Base-by-base conservation (phyloP, 1,284 basidiomycete genomes). In the Naganishia sp. region DNA sequence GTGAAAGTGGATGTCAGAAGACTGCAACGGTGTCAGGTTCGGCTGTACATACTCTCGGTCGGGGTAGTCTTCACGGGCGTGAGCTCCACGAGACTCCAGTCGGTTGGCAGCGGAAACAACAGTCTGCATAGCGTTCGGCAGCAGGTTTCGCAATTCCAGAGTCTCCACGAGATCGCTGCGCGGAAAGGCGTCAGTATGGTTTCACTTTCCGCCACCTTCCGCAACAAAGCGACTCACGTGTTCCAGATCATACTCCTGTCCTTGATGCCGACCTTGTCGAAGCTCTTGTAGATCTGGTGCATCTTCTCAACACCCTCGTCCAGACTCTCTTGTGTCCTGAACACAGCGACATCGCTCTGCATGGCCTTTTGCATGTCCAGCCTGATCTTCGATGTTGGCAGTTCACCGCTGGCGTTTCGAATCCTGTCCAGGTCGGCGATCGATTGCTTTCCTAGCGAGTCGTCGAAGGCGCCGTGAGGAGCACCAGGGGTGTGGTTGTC, bases 171-270 rank as follows among this genome's bases (percentile, higher is more conserved):
- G 87, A 79, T 99, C 96, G 72, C 72, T 32, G 67, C 31, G 39
- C 51, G 32, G 66, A 75, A 42, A 17, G 32, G 15, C 7, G 51
- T 56, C 66, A 50, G 57, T n/a, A 53, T 6, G 54, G 78, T 39
- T 63, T 17, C 77, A 28, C 45, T 56, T 49, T 6, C 47, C 23
- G 0, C n/a, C 77, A 28, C 45, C 55, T 49, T 6, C 47, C 23
- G 0, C n/a, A 11, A 46, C 41, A 43, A 39, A 23, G 11, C 18
- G 17, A 82, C 87, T 69, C 69, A 94, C 91, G 91, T 90, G 83
- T 96, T 96, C 96, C 95, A 98, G 82, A 99, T 96, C 92, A 98
- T 91, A 79, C 90, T 92, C 76, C 95, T 86, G 82, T 99, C 96
- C 84, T 95, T 95, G 83, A 97, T 90, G 69, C 93, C 90, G 72